These are phyloP conservation scores for Fusarium circinatum DNA, from an alignment of 2,329 filamentous ascomycete genomes.

Conservation along the genomic window DNA sequence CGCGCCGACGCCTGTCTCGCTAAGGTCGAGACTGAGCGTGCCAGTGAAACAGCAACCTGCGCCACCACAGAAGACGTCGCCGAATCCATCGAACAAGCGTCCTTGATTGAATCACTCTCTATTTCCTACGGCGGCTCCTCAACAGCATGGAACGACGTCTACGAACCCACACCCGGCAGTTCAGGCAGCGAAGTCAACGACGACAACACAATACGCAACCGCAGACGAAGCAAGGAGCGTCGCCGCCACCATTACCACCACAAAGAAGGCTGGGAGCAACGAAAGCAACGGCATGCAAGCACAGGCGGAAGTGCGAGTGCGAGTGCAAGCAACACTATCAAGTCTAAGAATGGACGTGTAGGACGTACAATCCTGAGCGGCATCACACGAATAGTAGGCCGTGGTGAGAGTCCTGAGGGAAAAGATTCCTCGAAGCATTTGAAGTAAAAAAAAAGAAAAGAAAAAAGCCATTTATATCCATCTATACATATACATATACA, in stretches of 20 bases:
- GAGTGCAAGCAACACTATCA: constrained; percentile 47
- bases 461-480: background rate
- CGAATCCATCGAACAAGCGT: constrained; percentile 60
- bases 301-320: constrained; percentile 41
- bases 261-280: constrained; percentile 39
- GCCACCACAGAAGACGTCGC: constrained; percentile 52
- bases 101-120: constrained; percentile 50
- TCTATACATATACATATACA: constrained; percentile 6
- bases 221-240: constrained; percentile 49
- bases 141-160: constrained; percentile 43
- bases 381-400: constrained; percentile 56
- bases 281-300: constrained; percentile 46
- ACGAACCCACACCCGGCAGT: constrained; percentile 57
- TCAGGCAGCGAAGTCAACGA: constrained; percentile 60
- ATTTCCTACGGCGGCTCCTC: constrained; percentile 46
- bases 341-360: constrained; percentile 52
- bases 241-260: constrained; percentile 46
- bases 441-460: constrained; percentile 12
- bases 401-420: constrained; percentile 54
- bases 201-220: constrained; percentile 24
- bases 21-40: constrained; percentile 59
- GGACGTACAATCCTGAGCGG: constrained; percentile 56
- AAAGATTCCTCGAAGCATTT: constrained; percentile 39
- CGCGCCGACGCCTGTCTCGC: constrained; percentile 63
- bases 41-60: constrained; percentile 47